Evolutionary conservation across 2,329 filamentous ascomycete genomes (phyloP), one percentile per base, ranked within the genome.

Genomic region (Ophiostoma sp.): DNA sequence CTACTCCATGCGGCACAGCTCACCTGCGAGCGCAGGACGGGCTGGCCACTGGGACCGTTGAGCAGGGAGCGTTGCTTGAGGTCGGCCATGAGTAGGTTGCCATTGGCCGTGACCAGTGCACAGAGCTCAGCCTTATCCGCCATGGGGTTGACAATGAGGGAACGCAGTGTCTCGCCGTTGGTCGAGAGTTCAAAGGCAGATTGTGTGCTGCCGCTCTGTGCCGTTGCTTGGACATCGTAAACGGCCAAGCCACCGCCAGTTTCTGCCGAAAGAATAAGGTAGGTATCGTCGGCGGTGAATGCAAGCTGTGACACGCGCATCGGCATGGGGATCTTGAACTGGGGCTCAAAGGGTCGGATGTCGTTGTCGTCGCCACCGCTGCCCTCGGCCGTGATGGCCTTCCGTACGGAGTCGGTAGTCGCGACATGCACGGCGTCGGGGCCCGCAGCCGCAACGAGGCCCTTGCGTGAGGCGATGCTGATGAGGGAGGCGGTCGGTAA

Each of bases 1-100:
- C 90, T 92, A 81, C 96, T 99, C 96, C 97, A 99, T 72, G 93
- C 91, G 6, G 93, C 88, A 78, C 92, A 96, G 79, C 91, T 94
- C 36, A 97, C 95, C 66, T 92, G 91, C 36, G 88, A 85, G 78
- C 91, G 93, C 76, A 97, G 84, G 0, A 91, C 84, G 4, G 78
- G 84, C 76, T 84, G 87, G 45, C 93, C 93, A 76, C 89, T 89
- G 25, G 85, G 78, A 0, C 88, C 88, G 45, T 84, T 83, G 9
- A 87, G 80, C 61, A 94, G 86, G 55, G 83, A 85, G 68, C 87
- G 86, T 50, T 91, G 87, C 78, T 92, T 91, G 74, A 99, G 82
- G 80, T 97, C 93, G 8, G 93, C 93, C 81, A 99, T 90, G 80
- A 95, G 84, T 22, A 99, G 86, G 77, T 95, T 93, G 17, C 96